Evolutionary conservation across 495 filamentous ascomycete species (phyloP).

Genomic region (Jackrogersella minutella): DNA sequence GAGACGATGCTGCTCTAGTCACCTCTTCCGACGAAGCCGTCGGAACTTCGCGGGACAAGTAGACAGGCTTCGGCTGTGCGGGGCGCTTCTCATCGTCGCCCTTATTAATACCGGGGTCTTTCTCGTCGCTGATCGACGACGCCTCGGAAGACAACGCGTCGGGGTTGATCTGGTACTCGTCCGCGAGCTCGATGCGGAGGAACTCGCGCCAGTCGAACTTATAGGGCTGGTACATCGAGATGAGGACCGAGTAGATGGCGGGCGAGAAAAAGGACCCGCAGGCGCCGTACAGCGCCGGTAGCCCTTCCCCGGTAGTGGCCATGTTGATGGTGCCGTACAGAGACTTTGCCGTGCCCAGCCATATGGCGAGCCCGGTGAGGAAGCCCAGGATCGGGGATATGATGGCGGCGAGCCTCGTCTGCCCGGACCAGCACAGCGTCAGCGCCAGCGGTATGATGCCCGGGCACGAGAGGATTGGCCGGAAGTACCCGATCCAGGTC

Average conservation of each 20-base stretch:
- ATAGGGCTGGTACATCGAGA: slow-evolving; percentile 55
- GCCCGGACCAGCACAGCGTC: slow-evolving; percentile 76
- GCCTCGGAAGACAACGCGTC: slow-evolving; percentile 57
- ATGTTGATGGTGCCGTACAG: slow-evolving; percentile 74
- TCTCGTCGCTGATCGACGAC: slow-evolving; percentile 21
- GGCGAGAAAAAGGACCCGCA: slow-evolving; percentile 64
- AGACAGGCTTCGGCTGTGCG: not conserved
- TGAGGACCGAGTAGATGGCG: slow-evolving; percentile 64
- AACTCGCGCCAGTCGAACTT: slow-evolving; percentile 61
- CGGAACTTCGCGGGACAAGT: slow-evolving; percentile 10
- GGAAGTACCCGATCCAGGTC: slow-evolving; percentile 72
- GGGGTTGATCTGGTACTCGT: slow-evolving; percentile 65
- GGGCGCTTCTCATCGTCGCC: not conserved
- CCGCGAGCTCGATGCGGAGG: slow-evolving; percentile 48
- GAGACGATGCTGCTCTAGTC: not conserved
- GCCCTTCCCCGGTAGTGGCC: slow-evolving; percentile 70
- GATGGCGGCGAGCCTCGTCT: slow-evolving; percentile 73
- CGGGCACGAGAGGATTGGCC: slow-evolving; percentile 80
- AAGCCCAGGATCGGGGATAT: slow-evolving; percentile 75
- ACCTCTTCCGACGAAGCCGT: not conserved
- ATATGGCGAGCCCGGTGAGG: slow-evolving; percentile 73
- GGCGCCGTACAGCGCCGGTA: slow-evolving; percentile 81
- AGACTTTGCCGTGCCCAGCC: slow-evolving; percentile 79
- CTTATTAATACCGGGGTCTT: not conserved
- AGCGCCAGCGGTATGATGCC: slow-evolving; percentile 78